Conservation (phyloP, 495 filamentous ascomycete species). For the Penicillium crystallinum region DNA sequence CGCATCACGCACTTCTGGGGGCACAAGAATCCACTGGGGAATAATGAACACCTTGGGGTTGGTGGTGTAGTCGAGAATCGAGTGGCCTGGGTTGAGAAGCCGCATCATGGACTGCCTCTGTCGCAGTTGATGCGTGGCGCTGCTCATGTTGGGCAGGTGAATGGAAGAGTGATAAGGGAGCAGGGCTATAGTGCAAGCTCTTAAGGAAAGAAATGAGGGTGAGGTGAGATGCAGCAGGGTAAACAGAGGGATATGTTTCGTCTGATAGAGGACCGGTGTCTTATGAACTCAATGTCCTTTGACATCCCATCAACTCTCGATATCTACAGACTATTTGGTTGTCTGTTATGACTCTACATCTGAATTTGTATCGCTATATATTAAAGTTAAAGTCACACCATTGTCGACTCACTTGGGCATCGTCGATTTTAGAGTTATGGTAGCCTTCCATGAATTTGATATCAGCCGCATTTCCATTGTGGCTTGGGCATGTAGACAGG, state of each 20-base stretch:
- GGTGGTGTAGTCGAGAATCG: constrained; percentile 11
- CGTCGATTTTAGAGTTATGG: not conserved
- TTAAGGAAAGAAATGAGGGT: not conserved
- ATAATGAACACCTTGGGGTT: not conserved
- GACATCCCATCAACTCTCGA: not conserved
- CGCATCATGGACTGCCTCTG: not conserved
- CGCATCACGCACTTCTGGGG: not conserved
- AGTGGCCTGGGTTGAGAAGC: not conserved
- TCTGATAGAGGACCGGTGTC: not conserved
- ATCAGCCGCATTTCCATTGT: not conserved
- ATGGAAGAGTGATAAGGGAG: not conserved
- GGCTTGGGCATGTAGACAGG: no score
- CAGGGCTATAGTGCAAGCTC: not conserved
- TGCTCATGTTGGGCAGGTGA: not conserved
- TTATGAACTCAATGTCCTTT: not conserved
- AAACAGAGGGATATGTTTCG: not conserved
- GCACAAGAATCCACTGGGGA: constrained; percentile 6
- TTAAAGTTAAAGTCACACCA: not conserved
- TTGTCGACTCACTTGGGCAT: not conserved
- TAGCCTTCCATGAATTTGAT: not conserved
- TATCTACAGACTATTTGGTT: not conserved
- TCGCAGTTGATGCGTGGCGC: not conserved
- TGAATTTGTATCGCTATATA: no score
- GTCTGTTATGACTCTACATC: no score
- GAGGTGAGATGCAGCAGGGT: not conserved